A percentile compares a stretch with the other conserved stretches of the same genome.
These are phyloP conservation scores for Diplodia sapinea DNA, from an alignment of 2,329 filamentous ascomycete species.

Conservation along the genomic window DNA sequence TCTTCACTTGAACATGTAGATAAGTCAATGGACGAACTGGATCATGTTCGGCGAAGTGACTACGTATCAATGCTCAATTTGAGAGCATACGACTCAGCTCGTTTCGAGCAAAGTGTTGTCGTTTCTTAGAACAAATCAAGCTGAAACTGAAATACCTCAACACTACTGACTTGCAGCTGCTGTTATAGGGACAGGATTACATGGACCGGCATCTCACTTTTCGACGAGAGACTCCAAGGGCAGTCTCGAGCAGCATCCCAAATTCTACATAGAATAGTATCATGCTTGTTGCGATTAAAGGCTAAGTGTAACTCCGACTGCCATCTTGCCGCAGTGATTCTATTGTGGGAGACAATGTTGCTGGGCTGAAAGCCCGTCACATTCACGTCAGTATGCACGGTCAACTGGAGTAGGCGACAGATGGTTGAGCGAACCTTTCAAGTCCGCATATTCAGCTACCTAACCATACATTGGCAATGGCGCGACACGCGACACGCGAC, in stretches of 20 bases:
- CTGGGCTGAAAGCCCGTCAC: background rate
- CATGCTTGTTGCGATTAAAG: background rate
- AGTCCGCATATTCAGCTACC: slow-evolving; percentile 15
- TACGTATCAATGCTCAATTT: background rate
- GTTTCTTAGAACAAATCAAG: background rate
- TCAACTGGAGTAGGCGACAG: background rate
- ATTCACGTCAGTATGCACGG: background rate
- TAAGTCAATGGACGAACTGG: background rate
- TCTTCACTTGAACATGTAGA: background rate
- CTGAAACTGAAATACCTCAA: background rate
- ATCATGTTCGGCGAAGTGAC: background rate
- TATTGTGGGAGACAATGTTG: background rate
- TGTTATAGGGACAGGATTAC: background rate
- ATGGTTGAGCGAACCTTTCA: background rate
- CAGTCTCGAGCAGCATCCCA: background rate
- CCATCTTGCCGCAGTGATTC: too few species aligned
- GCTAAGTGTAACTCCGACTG: background rate
- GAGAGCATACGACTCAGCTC: background rate
- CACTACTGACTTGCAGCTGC: background rate
- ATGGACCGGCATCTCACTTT: background rate
- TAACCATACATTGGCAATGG: slow-evolving; percentile 18
- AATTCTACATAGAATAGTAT: background rate
- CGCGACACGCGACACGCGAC: too few species aligned
- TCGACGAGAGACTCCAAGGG: background rate
- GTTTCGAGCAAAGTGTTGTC: background rate